A percentile compares a stretch with the other conserved stretches of the same genome.
Conservation (phyloP, 805 yeast genomes). For the Groenewaldozyma tartarivorans region DNA sequence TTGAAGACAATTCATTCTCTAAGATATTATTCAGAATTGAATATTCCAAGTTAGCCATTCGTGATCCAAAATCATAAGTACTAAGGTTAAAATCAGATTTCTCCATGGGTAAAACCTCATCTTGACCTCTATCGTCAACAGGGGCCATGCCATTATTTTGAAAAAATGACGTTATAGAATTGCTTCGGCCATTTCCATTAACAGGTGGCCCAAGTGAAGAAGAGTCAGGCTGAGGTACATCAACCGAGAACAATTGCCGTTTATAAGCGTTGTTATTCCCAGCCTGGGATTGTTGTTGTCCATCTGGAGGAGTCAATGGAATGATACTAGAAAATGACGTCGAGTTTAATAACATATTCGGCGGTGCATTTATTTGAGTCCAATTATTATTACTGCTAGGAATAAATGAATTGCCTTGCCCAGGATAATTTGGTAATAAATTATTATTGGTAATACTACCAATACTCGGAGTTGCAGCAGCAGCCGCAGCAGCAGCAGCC, state of each 20-base stretch:
- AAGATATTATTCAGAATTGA: conserved; percentile 27
- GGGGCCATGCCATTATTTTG: too few relatives aligned
- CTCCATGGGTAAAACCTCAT: neutral
- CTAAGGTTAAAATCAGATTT: neutral
- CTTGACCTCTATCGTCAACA: too few relatives aligned
- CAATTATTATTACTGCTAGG: neutral
- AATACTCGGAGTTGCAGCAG: neutral
- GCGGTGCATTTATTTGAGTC: neutral
- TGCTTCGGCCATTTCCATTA: too few relatives aligned
- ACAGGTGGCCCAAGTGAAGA: neutral
- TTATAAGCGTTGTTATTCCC: neutral
- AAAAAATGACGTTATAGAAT: too few relatives aligned
- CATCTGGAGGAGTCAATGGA: conserved; percentile 13
- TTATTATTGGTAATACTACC: neutral
- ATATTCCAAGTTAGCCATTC: conserved; percentile 29
- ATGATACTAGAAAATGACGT: conserved; percentile 3
- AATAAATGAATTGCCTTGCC: neutral
- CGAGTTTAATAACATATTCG: neutral
- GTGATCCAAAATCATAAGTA: conserved; percentile 25
- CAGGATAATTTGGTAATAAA: neutral
- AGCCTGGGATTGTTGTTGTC: neutral
- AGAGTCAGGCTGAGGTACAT: conserved; percentile 1
- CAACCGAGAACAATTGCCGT: conserved; percentile 1
- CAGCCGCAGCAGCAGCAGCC: too few relatives aligned
- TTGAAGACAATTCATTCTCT: conserved; percentile 5